Conservation (phyloP, 2,329 filamentous ascomycete genomes). For the Penicillium glabrum region DNA sequence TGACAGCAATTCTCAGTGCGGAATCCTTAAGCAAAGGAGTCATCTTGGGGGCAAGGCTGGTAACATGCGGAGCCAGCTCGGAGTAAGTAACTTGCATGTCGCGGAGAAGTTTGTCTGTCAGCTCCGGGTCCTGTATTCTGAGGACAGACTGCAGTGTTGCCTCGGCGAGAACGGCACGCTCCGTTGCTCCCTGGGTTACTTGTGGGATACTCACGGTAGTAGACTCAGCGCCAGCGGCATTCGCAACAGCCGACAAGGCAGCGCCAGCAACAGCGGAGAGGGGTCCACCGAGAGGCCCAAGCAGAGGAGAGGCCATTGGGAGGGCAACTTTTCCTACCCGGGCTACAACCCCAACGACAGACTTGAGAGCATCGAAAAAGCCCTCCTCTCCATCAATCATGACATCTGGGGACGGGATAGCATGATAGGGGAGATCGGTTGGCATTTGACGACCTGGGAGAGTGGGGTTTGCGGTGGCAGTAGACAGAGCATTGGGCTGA, state of each 20-base stretch:
- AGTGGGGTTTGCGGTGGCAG: no score
- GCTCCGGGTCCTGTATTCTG: neutral
- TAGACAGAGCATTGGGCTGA: no score
- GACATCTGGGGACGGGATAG: neutral
- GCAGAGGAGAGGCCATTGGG: neutral
- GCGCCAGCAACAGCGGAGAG: neutral
- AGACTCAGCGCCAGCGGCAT: neutral
- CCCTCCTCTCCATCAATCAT: neutral
- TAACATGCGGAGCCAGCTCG: neutral
- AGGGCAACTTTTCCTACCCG: neutral
- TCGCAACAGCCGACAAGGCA: neutral
- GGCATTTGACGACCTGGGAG: no score
- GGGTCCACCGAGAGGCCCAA: neutral
- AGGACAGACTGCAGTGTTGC: neutral
- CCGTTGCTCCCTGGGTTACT: neutral
- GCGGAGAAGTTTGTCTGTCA: neutral
- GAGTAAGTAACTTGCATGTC: neutral
- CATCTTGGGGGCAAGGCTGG: neutral
- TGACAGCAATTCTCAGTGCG: neutral
- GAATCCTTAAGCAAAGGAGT: neutral
- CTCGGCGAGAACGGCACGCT: neutral
- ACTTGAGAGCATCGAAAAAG: neutral
- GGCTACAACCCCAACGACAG: neutral
- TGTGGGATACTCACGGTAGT: neutral
- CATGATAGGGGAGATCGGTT: neutral